Conservation (phyloP, 345 rosid species). For the Eucalyptus curtisii region DNA sequence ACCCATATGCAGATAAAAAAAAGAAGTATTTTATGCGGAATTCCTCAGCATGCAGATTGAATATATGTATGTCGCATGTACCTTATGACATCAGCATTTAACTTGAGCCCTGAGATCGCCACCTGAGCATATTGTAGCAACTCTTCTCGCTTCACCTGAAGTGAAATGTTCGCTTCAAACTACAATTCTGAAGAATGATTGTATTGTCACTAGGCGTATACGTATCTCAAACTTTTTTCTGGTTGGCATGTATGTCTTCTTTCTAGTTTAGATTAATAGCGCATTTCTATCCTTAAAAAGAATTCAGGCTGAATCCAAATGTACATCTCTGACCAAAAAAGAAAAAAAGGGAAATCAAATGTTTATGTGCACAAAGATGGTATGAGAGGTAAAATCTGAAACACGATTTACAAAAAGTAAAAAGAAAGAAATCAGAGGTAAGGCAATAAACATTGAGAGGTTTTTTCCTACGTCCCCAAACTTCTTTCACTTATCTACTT, state of each 20-base stretch:
- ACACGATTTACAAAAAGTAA: neutral
- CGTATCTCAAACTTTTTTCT: neutral
- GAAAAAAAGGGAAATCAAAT: neutral
- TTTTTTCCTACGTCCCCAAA: neutral
- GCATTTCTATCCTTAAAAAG: neutral
- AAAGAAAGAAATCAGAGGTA: neutral
- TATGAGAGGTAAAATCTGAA: neutral
- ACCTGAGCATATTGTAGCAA: constrained; percentile 75
- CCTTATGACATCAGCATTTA: constrained; percentile 66
- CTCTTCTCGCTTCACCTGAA: constrained; percentile 77
- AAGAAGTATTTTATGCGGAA: neutral
- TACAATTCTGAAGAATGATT: neutral
- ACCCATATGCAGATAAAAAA: neutral
- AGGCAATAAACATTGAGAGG: neutral
- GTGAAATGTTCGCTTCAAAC: neutral
- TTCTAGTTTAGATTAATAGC: neutral
- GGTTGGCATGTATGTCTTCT: neutral
- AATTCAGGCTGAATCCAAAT: neutral
- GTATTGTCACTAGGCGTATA: neutral
- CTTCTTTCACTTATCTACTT: neutral
- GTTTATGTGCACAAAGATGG: neutral
- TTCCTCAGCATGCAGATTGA: neutral
- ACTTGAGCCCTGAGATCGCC: constrained; percentile 81
- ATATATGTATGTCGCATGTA: constrained; percentile 7
- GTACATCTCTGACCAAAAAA: neutral